Evolutionary conservation across 2,329 filamentous ascomycete species (phyloP).

Genomic region (Talaromyces sp.): DNA sequence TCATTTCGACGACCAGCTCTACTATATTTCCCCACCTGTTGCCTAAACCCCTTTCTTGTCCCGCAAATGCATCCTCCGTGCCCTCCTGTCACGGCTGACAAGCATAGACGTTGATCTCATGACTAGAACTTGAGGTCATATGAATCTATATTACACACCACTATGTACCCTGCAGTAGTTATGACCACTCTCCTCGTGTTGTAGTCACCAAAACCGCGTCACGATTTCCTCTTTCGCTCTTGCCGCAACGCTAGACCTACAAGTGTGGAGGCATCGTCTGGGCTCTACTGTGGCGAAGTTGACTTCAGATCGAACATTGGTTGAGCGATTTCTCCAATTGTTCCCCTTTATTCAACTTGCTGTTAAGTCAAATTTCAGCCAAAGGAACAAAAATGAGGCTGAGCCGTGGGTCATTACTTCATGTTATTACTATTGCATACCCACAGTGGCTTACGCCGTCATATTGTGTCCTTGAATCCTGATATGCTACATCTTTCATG

Average conservation of each 20-base stretch:
- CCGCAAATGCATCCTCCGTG: neutral
- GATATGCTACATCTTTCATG: neutral
- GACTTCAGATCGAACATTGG: neutral
- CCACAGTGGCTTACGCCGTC: slow-evolving; percentile 2
- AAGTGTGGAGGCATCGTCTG: neutral
- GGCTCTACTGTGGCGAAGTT: neutral
- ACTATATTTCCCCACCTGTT: neutral
- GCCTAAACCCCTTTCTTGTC: neutral
- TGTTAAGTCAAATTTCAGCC: neutral
- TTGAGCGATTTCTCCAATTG: neutral
- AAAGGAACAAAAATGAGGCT: slow-evolving; percentile 1
- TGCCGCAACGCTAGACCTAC: neutral
- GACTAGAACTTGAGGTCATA: neutral
- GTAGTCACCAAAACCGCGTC: neutral
- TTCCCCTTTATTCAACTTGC: neutral
- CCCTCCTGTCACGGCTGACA: neutral
- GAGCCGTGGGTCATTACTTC: neutral
- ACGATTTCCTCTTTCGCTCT: neutral
- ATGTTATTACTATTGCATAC: neutral
- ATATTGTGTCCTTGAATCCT: slow-evolving; percentile 1
- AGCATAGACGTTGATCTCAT: neutral
- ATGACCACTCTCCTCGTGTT: neutral
- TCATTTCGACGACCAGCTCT: neutral
- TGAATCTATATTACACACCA: neutral
- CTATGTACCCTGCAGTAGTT: neutral